Evolutionary conservation across 2,329 filamentous ascomycete species (phyloP), one percentile per base, ranked within the genome.

Genomic region (Ascochyta viciae-villosae): DNA sequence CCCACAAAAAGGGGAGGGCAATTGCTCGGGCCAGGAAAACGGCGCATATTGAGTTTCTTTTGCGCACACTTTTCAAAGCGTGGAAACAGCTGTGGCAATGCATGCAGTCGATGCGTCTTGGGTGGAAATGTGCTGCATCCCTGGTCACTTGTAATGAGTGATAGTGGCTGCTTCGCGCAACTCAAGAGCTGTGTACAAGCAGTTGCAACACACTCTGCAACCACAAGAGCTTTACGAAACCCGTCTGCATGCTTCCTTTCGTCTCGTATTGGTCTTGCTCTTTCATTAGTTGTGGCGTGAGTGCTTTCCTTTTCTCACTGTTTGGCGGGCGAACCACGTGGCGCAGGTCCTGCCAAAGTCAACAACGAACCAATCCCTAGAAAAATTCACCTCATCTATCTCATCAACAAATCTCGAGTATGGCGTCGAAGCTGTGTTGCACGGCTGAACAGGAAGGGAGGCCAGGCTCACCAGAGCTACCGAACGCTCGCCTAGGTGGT

Each of bases 351-450:
- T 38, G 52, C 38, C 43, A 54, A 39, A 33, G 39, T 41, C 49
- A 58, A 54, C 37, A 54, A 31, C 7, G 23, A 37, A 27, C 22
- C 15, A 37, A 29, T 6, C 22, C 13, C 6, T 22, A 19, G 12
- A 39, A 12, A 23, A 48, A 3, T 13, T 16, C 33, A 34, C 4
- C 24, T 49, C 53, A 19, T 35, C 9, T 39, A n/a, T 19, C 16
- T 37, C 26, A 33, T 24, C 19, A 45, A 33, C 24, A 24, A 29
- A 27, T 50, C 19, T 13, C 37, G 26, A 57, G 15, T 34, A 74
- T 74, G 72, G 66, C 72, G 5, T 64, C 70, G 31, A 72, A 66
- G 44, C 58, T 74, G 15, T 75, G 73, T 53, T 76, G 73, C 53
- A 72, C 64, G 5, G 58, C 65, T 10, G 72, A 71, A 50, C 64